Evolutionary conservation across 2,329 filamentous ascomycete genomes (phyloP).

Genomic region (Beauveria caledonica): DNA sequence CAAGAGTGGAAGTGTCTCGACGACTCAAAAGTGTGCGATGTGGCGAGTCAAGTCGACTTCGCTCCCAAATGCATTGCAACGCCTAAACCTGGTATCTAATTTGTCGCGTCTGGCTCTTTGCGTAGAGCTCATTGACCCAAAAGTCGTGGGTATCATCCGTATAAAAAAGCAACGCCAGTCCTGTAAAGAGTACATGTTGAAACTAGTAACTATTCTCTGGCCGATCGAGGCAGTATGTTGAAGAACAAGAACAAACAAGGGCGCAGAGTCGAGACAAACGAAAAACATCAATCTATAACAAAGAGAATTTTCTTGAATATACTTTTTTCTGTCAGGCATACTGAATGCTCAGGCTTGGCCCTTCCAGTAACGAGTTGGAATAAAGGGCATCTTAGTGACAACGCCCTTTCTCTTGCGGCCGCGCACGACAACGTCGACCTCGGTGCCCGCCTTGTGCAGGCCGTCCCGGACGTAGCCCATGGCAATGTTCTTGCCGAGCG

Average conservation of each 20-base stretch:
- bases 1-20: background rate
- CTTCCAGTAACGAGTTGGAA: conserved; percentile 69
- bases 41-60: background rate
- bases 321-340: background rate
- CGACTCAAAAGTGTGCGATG: background rate
- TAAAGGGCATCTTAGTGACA: conserved; percentile 84
- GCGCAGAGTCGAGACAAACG: background rate
- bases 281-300: conserved; percentile 8
- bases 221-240: background rate
- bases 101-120: background rate
- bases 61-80: conserved; percentile 6
- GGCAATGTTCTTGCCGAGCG: conserved; percentile 81
- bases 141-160: background rate
- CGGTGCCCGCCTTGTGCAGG: conserved; percentile 74
- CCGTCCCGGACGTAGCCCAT: conserved; percentile 89
- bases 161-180: conserved; percentile 4
- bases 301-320: background rate
- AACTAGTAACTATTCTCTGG: conserved; percentile 8
- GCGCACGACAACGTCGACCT: conserved; percentile 68
- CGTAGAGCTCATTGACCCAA: background rate
- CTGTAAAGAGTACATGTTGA: conserved; percentile 11
- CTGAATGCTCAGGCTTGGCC: conserved; percentile 6
- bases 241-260: background rate
- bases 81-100: conserved; percentile 7
- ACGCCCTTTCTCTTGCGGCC: conserved; percentile 67